These are phyloP conservation scores for Wickerhamiella sorbophila DNA, from an alignment of 805 yeast genomes.

Conservation along the genomic window DNA sequence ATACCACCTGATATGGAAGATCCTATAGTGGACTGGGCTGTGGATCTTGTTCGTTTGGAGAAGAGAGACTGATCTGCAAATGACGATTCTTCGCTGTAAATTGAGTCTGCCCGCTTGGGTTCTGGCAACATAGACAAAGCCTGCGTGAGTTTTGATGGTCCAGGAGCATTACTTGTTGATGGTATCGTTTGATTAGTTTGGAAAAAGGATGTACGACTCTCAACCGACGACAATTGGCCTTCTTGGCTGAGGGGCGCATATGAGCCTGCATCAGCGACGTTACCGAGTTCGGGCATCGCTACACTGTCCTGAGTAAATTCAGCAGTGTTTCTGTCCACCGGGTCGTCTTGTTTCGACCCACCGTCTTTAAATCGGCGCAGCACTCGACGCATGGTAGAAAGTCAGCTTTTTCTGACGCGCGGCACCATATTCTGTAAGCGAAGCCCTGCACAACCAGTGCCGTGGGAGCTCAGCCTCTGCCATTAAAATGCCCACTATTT, in stretches of 20 bases:
- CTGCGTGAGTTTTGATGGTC: not conserved
- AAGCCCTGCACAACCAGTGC: too few relatives aligned
- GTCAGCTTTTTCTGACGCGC: not conserved
- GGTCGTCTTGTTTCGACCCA: too few relatives aligned
- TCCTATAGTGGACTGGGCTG: not conserved
- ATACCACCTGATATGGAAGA: not conserved
- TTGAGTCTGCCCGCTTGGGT: not conserved
- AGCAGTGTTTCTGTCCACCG: not conserved
- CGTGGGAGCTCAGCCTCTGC: too few relatives aligned
- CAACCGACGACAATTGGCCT: not conserved
- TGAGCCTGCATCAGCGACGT: not conserved
- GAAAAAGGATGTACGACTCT: not conserved
- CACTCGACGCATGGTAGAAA: conserved; percentile 1
- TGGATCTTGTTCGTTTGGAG: not conserved
- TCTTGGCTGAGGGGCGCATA: not conserved
- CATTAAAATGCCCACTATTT: too few relatives aligned
- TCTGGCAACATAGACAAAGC: not conserved
- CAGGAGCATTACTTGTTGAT: not conserved
- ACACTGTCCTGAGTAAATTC: not conserved
- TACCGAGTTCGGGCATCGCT: not conserved
- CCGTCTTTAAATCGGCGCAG: conserved; percentile 2
- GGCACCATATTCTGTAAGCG: too few relatives aligned
- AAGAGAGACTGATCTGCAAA: conserved; percentile 3
- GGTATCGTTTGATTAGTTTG: too few relatives aligned
- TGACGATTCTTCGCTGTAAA: not conserved